Evolutionary conservation across 768 basidiomycete species (phyloP), one percentile per base, ranked within the genome.

Genomic region (Rubroboletus pulcherrimus): DNA sequence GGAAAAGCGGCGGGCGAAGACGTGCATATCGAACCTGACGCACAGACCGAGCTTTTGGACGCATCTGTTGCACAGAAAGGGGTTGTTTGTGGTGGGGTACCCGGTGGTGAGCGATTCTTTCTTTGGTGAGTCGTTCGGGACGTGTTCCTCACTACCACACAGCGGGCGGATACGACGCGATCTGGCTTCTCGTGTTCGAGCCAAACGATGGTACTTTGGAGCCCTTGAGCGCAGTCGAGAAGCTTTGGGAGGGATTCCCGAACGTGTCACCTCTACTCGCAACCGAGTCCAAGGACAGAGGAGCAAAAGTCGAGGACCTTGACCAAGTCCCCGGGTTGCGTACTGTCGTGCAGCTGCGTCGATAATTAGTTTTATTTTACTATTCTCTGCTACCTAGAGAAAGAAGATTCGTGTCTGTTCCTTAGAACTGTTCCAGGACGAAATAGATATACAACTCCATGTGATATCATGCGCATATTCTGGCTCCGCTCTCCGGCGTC

Each of bases 141-240:
- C 4, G 8, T n/a, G 40, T 46, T 51, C 34, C 51, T 60, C 41
- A 60, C 8, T 42, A 10, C 37, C 39, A 26, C 35, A 51, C 61
- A 98, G 97, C 97, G 50, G 97, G 97, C 10, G 97, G 97, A 2
- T 98, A 91, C 71, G 97, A 99, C 67, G 97, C 97, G 7, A 82
- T 98, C 55, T 98, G 94, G 93, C 76, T 99, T 6, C 81, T 99
- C 15, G 82, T 94, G 17, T 80, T 89, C 64, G 86, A 89, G 45
- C 80, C 84, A 37, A 63, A 74, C 57, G 71, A 73, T 46, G 72
- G 74, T 40, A 71, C 77, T 9, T 74, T 78, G 56, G 74, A 80
- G 62, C 84, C 90, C 3, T 66, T 83, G 26, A 69, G 77, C 31
- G 81, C 82, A 24, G 77, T 93, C 44, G 87, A 92, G 69, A 74